Conservation (phyloP, 108 stramenopile species). For the Chaetoceros tenuissimus region DNA sequence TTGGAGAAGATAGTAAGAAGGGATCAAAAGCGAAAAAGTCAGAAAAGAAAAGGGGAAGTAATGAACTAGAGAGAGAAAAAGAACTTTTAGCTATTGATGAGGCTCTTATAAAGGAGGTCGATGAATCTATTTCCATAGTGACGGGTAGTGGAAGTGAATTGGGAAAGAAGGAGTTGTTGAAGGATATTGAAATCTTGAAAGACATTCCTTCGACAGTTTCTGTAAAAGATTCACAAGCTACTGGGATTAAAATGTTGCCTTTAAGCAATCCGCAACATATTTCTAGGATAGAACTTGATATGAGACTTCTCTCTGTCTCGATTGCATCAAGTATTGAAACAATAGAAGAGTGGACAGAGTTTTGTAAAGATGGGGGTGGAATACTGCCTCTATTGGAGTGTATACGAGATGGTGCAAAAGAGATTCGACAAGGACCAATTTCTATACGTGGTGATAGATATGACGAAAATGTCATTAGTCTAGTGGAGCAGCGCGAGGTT, state of each 20-base stretch:
- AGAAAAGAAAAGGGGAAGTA: background rate
- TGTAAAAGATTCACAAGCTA: background rate
- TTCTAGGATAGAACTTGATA: slow-evolving; percentile 55
- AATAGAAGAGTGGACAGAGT: slow-evolving; percentile 48
- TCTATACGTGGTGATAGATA: background rate
- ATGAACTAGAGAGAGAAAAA: background rate
- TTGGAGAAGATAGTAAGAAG: background rate
- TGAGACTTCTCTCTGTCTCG: slow-evolving; percentile 52
- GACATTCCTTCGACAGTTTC: background rate
- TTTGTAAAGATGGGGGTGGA: slow-evolving; percentile 59
- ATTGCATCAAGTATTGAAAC: slow-evolving; percentile 54
- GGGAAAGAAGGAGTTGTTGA: background rate
- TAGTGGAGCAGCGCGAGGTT: slow-evolving; percentile 36
- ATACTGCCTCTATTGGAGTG: slow-evolving; percentile 61
- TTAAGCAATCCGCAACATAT: slow-evolving; percentile 45
- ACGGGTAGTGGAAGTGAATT: background rate
- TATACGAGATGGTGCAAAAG: slow-evolving; percentile 53
- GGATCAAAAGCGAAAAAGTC: background rate
- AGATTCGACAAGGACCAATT: slow-evolving; percentile 7
- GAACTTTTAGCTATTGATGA: background rate
- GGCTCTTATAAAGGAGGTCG: background rate
- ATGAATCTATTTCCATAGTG: background rate
- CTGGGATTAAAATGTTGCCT: slow-evolving; percentile 3
- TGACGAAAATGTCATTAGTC: slow-evolving; percentile 21
- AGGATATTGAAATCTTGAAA: background rate